These are phyloP conservation scores for Hyphodiscus hymeniophilus DNA, from an alignment of 495 filamentous ascomycete genomes.

Conservation along the genomic window DNA sequence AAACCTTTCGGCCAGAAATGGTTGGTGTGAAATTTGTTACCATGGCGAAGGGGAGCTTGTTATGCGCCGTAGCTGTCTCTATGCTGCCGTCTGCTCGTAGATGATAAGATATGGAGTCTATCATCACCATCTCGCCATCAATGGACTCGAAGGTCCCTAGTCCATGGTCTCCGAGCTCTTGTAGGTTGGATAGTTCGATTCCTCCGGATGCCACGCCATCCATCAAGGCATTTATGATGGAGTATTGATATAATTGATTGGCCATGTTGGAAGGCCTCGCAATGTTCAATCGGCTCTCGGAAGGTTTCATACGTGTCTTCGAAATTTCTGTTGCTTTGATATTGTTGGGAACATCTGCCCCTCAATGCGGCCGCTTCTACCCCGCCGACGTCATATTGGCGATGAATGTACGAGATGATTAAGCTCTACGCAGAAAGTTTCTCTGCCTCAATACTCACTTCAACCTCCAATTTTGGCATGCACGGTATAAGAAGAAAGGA, in stretches of 20 bases:
- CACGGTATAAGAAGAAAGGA: no score
- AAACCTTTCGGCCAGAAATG: slow-evolving; percentile 10
- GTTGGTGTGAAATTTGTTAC: slow-evolving; percentile 32
- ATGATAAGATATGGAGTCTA: slow-evolving; percentile 40
- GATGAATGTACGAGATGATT: no score
- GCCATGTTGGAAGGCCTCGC: background rate
- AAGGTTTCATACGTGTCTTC: background rate
- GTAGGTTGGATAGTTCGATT: slow-evolving; percentile 27
- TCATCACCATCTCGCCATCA: slow-evolving; percentile 44
- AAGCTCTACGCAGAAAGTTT: no score
- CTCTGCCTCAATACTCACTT: no score
- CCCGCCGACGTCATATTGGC: no score
- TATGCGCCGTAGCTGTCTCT: slow-evolving; percentile 20
- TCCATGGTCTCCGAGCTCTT: slow-evolving; percentile 39
- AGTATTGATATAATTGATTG: slow-evolving; percentile 45
- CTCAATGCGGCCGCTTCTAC: background rate
- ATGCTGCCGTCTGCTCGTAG: slow-evolving; percentile 33
- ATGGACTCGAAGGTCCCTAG: slow-evolving; percentile 42
- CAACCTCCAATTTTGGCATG: no score
- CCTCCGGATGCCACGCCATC: slow-evolving; percentile 37
- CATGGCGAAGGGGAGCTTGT: slow-evolving; percentile 35
- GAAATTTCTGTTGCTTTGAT: background rate
- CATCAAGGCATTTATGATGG: slow-evolving; percentile 43
- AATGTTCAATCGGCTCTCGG: background rate
- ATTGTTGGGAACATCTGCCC: background rate